Percentiles rank a stretch among this genome's conserved stretches.
Evolutionary conservation across 345 rosid species (phyloP).

Genomic region (Toxicodendron radicans): DNA sequence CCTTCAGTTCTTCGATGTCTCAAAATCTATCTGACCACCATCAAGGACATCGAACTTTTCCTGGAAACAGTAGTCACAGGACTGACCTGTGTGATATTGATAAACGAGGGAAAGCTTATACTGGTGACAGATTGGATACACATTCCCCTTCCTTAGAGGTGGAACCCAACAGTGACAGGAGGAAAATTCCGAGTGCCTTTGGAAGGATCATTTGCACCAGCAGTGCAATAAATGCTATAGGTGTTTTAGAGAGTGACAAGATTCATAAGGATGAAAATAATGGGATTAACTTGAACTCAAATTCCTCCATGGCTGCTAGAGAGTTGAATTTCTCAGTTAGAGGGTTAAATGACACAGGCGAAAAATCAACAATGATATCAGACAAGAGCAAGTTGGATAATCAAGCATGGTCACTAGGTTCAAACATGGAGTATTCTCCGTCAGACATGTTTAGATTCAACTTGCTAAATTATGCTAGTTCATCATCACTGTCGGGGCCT

Average conservation of each 20-base stretch:
- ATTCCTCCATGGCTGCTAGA: not conserved
- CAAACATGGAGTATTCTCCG: constrained; percentile 1
- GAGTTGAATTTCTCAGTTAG: constrained; percentile 13
- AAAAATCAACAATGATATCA: not conserved
- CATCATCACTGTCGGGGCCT: constrained; percentile 14
- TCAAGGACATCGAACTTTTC: not conserved
- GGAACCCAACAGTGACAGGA: not conserved
- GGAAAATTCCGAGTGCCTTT: constrained; percentile 4
- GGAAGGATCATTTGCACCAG: constrained; percentile 3
- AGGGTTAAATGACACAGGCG: constrained; percentile 10
- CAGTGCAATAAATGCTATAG: not conserved
- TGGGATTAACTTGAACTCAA: constrained; percentile 9
- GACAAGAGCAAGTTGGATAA: constrained; percentile 10
- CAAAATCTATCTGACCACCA: not conserved
- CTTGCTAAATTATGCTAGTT: constrained; percentile 1
- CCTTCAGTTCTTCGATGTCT: not conserved
- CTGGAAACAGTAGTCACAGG: not conserved
- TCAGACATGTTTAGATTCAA: constrained; percentile 12
- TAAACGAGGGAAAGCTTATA: too few relatives aligned
- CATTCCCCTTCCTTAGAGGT: constrained; percentile 3
- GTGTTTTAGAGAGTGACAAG: constrained; percentile 11
- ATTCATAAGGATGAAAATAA: not conserved
- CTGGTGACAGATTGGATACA: not conserved
- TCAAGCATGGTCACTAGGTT: not conserved
- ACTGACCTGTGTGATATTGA: not conserved